Conservation (phyloP, 2,329 filamentous ascomycete species). For the Epichloe aotearoae region DNA sequence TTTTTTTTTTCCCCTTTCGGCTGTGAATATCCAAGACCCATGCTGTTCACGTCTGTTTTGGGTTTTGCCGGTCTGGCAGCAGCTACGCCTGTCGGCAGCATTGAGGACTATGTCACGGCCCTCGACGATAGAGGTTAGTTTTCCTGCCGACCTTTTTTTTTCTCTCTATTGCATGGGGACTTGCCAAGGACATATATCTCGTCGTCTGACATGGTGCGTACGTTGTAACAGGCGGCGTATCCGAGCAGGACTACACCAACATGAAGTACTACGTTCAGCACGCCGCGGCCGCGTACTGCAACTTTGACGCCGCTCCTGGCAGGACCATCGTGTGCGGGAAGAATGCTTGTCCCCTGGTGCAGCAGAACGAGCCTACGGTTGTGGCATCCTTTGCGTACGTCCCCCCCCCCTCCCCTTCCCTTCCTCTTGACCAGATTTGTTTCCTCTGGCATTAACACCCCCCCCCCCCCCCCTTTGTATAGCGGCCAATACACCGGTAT, state of each 20-base stretch:
- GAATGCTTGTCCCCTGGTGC: constrained; percentile 30
- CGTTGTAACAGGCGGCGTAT: constrained; percentile 10
- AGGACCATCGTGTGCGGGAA: constrained; percentile 28
- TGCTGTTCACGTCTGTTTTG: constrained; percentile 14
- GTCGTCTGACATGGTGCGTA: neutral
- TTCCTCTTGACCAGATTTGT: neutral
- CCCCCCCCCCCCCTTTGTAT: too few species aligned
- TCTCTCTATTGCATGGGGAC: neutral
- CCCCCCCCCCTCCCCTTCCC: too few species aligned
- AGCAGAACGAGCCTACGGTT: constrained; percentile 29
- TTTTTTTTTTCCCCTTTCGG: neutral
- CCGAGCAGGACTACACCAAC: constrained; percentile 20
- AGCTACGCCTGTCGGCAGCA: constrained; percentile 12
- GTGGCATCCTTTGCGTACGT: constrained; percentile 28
- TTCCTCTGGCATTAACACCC: neutral
- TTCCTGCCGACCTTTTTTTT: neutral
- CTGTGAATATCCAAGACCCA: constrained; percentile 1
- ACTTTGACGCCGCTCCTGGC: constrained; percentile 27
- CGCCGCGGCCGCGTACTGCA: constrained; percentile 40
- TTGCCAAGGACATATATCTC: neutral
- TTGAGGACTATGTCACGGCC: constrained; percentile 13
- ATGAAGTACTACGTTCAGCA: constrained; percentile 39
- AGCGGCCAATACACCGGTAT: constrained; percentile 31
- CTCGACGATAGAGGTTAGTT: constrained; percentile 23
- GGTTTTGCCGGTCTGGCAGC: constrained; percentile 14